These are phyloP conservation scores for Albugo candida DNA, from an alignment of 352 stramenopile species.

Conservation along the genomic window DNA sequence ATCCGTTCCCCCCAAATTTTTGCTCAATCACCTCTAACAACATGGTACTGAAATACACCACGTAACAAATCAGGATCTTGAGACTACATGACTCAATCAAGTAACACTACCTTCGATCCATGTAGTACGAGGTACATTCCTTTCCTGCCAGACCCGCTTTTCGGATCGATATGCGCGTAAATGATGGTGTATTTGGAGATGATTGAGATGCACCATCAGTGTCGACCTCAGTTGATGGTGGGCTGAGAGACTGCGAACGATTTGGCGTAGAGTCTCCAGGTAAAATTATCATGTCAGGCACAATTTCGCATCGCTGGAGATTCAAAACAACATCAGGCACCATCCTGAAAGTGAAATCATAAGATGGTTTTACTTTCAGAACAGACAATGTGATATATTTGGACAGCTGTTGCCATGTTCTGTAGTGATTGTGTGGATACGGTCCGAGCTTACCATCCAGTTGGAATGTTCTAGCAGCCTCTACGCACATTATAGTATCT, in stretches of 20 bases:
- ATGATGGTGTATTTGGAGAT: neutral
- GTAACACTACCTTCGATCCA: slow-evolving; percentile 61
- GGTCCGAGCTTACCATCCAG: slow-evolving; percentile 53
- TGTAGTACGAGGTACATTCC: slow-evolving; percentile 56
- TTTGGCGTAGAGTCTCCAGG: slow-evolving; percentile 37
- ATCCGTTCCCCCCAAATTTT: slow-evolving; percentile 27
- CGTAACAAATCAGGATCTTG: neutral
- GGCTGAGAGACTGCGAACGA: no score
- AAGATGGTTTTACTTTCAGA: slow-evolving; percentile 18
- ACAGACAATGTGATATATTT: slow-evolving; percentile 39
- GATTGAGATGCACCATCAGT: neutral
- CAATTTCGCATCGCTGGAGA: slow-evolving; percentile 40
- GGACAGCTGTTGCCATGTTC: slow-evolving; percentile 47
- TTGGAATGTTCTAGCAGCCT: slow-evolving; percentile 52
- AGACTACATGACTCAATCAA: neutral
- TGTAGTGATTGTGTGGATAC: slow-evolving; percentile 62
- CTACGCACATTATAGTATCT: slow-evolving; percentile 9
- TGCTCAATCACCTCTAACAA: slow-evolving; percentile 23
- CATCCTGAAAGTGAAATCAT: no score
- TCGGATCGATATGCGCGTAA: neutral
- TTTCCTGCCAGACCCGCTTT: slow-evolving; percentile 11
- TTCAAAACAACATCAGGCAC: neutral
- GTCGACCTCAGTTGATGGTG: no score
- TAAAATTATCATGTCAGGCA: slow-evolving; percentile 38
- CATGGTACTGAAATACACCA: slow-evolving; percentile 14